Evolutionary conservation across 2,329 filamentous ascomycete genomes (phyloP).

Genomic region (Arthrobotrys sphaeroides): DNA sequence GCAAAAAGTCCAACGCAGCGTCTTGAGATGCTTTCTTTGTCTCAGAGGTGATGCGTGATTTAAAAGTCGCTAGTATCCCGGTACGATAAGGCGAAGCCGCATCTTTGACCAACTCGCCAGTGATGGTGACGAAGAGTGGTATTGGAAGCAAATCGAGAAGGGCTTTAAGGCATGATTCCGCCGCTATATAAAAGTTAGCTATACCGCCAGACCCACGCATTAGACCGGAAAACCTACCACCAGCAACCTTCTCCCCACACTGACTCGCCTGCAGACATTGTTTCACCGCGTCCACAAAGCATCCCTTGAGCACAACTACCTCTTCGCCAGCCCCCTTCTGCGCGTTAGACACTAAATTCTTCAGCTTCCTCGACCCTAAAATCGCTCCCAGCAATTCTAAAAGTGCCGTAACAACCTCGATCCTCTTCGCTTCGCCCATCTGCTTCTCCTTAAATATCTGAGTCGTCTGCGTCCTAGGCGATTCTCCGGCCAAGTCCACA

Average conservation of each 20-base stretch:
- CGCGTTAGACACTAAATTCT: slow-evolving; percentile 45
- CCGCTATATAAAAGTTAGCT: slow-evolving; percentile 66
- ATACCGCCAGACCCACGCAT: slow-evolving; percentile 34
- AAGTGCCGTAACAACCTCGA: slow-evolving; percentile 62
- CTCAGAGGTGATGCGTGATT: slow-evolving; percentile 77
- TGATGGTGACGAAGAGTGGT: slow-evolving; percentile 85
- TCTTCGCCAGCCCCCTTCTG: slow-evolving; percentile 53
- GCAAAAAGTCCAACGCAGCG: slow-evolving; percentile 79
- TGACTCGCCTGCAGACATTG: slow-evolving; percentile 61
- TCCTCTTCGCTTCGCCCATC: slow-evolving; percentile 53
- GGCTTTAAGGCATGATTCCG: slow-evolving; percentile 71
- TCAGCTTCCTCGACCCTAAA: slow-evolving; percentile 53
- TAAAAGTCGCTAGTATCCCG: slow-evolving; percentile 82
- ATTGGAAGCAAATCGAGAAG: slow-evolving; percentile 87
- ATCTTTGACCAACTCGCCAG: slow-evolving; percentile 80
- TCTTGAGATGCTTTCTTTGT: slow-evolving; percentile 74
- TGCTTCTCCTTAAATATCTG: slow-evolving; percentile 54
- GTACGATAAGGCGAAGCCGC: slow-evolving; percentile 78
- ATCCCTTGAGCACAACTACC: slow-evolving; percentile 48
- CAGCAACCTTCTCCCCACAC: slow-evolving; percentile 61
- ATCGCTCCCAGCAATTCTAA: slow-evolving; percentile 59
- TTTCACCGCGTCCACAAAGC: slow-evolving; percentile 57
- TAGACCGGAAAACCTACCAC: slow-evolving; percentile 55
- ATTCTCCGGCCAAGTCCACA: slow-evolving; percentile 75
- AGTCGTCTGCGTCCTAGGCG: slow-evolving; percentile 63